Evolutionary conservation across 2,329 filamentous ascomycete species (phyloP).

Genomic region (Sporothrix pallida): DNA sequence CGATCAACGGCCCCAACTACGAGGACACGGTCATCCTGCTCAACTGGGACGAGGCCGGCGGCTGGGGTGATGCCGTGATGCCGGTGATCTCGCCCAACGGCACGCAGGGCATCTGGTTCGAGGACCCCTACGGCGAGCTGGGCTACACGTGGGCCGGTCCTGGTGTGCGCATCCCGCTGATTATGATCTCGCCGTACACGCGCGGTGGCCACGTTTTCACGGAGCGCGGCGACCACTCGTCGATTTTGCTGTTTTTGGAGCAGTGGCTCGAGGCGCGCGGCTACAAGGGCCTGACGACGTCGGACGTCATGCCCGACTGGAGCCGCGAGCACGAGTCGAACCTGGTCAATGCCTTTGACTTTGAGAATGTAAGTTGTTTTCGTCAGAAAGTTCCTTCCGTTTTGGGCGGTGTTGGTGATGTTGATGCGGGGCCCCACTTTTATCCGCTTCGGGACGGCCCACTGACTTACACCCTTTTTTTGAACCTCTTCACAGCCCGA

Average conservation of each 20-base stretch:
- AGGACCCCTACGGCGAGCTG: slow-evolving; percentile 50
- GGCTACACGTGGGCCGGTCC: slow-evolving; percentile 47
- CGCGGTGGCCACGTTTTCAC: slow-evolving; percentile 60
- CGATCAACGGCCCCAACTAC: slow-evolving; percentile 55
- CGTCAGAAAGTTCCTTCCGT: background rate
- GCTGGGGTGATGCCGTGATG: slow-evolving; percentile 61
- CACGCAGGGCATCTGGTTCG: slow-evolving; percentile 56
- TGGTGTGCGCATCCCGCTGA: slow-evolving; percentile 59
- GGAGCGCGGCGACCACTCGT: slow-evolving; percentile 61
- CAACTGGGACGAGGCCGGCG: slow-evolving; percentile 60
- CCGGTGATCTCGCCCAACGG: slow-evolving; percentile 56
- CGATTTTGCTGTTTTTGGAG: slow-evolving; percentile 59
- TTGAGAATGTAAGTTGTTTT: slow-evolving; percentile 37
- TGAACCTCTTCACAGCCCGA: slow-evolving; percentile 47
- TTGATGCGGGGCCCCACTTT: background rate
- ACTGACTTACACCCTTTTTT: slow-evolving; percentile 4
- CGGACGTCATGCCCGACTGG: slow-evolving; percentile 40
- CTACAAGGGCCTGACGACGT: slow-evolving; percentile 40
- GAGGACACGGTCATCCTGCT: slow-evolving; percentile 56
- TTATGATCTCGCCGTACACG: slow-evolving; percentile 62
- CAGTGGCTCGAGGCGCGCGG: slow-evolving; percentile 43
- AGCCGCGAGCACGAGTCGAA: slow-evolving; percentile 41
- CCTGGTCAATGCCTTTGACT: slow-evolving; percentile 42
- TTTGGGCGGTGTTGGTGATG: background rate
- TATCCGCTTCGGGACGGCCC: background rate